These are phyloP conservation scores for Canariomyces notabilis DNA, from an alignment of 2,329 filamentous ascomycete genomes.

Conservation along the genomic window DNA sequence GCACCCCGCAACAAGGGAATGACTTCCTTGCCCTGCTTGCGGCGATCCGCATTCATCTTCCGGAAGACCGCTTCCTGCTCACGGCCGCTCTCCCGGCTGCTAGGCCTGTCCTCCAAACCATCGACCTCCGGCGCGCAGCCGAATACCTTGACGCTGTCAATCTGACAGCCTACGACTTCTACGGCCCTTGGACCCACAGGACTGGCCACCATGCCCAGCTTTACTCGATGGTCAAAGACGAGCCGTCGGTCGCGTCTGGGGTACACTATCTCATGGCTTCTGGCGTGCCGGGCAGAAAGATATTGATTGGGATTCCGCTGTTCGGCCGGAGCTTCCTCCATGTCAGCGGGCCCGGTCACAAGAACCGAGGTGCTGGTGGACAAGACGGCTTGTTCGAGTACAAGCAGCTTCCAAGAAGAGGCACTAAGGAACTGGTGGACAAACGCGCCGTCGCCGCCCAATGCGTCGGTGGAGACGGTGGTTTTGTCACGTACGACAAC, in stretches of 20 bases:
- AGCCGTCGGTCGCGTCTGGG: slow-evolving; percentile 61
- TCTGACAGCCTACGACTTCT: slow-evolving; percentile 76
- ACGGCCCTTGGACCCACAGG: slow-evolving; percentile 61
- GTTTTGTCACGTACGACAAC: slow-evolving; percentile 77
- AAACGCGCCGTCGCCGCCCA: slow-evolving; percentile 63
- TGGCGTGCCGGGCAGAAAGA: slow-evolving; percentile 65
- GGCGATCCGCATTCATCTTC: slow-evolving; percentile 61
- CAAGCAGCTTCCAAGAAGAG: slow-evolving; percentile 57
- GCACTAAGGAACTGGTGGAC: slow-evolving; percentile 63
- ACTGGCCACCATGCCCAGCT: slow-evolving; percentile 75
- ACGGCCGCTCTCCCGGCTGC: slow-evolving; percentile 68
- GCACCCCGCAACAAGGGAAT: slow-evolving; percentile 58
- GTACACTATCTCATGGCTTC: slow-evolving; percentile 61
- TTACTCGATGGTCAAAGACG: slow-evolving; percentile 54
- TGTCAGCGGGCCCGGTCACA: slow-evolving; percentile 59
- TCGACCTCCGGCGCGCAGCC: slow-evolving; percentile 59
- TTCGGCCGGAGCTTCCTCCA: slow-evolving; percentile 72
- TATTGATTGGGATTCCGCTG: slow-evolving; percentile 69
- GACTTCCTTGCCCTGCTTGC: slow-evolving; percentile 67
- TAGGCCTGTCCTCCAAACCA: slow-evolving; percentile 60
- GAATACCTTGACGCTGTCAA: slow-evolving; percentile 70
- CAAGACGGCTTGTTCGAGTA: slow-evolving; percentile 72
- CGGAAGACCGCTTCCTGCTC: slow-evolving; percentile 62
- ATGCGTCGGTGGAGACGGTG: slow-evolving; percentile 67
- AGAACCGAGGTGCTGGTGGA: slow-evolving; percentile 50